Percentiles rank a stretch among this genome's conserved stretches.
Evolutionary conservation across 345 rosid species (phyloP).

Genomic region (Carallia brachiata): DNA sequence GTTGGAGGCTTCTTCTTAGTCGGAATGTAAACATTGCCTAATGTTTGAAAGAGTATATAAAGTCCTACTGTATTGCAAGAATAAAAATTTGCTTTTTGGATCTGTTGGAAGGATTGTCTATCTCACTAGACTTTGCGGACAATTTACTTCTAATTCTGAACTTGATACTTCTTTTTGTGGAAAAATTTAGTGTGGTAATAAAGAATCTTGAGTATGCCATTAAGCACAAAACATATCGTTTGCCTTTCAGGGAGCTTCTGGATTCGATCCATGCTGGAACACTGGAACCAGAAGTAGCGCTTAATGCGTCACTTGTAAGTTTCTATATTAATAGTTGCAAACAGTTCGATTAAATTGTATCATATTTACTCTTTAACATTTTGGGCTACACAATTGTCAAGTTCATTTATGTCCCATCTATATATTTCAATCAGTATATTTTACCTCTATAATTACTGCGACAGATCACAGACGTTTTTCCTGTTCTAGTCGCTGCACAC

Average conservation of each 20-base stretch:
- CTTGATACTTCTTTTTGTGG: too few relatives aligned
- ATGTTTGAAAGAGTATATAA: too few relatives aligned
- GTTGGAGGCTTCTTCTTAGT: too few relatives aligned
- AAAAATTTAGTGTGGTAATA: neutral
- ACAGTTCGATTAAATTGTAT: neutral
- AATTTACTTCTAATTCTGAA: too few relatives aligned
- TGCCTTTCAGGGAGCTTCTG: slow-evolving; percentile 57
- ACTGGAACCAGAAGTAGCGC: slow-evolving; percentile 77
- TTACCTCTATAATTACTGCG: slow-evolving; percentile 7
- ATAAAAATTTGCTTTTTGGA: too few relatives aligned
- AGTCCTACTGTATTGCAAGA: too few relatives aligned
- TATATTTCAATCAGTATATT: neutral
- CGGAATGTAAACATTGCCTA: too few relatives aligned
- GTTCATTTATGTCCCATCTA: neutral
- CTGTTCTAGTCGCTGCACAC: slow-evolving; percentile 84
- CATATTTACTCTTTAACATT: neutral
- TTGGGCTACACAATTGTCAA: neutral
- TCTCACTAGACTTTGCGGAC: too few relatives aligned
- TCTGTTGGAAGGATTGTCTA: too few relatives aligned
- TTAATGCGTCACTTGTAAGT: slow-evolving; percentile 81
- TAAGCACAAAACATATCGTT: neutral
- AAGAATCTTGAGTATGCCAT: neutral
- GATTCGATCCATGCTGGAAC: slow-evolving; percentile 70
- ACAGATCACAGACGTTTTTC: slow-evolving; percentile 82
- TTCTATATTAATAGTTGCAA: slow-evolving; percentile 2